Evolutionary conservation across 169 alveolate species (phyloP), one percentile per base, ranked within the genome.

Genomic region (Plasmodium relictum): DNA sequence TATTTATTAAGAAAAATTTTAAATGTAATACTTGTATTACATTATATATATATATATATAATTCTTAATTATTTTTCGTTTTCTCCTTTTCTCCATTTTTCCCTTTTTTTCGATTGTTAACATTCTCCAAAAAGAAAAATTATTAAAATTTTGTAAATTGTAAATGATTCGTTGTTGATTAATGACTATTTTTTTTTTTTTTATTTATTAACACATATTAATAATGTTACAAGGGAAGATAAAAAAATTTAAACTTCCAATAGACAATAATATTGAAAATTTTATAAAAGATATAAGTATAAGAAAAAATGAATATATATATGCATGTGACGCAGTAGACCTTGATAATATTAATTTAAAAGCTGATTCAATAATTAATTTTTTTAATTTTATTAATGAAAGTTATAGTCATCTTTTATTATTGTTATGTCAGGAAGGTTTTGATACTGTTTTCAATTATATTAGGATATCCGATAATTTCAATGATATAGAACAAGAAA

Each of bases 141-240:
- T 31, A 31, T 31, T 31, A 48, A 48, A 48, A 48, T 48, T 2
- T 48, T 48, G 4, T 12, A n/a, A 2, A 31, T 31, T 31, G 39
- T 31, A 31, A 31, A 31, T 31, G 39, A 31, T 31, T 31, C 39
- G 3, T 31, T 31, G 3, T 31, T 31, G 1, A 2, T 31, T 31
- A 31, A 31, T 31, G 6, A 31, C 39, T 2, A 31, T 31, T 2
- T 31, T 31, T 3, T 2, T 31, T 31, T 31, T 31, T 31, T 31
- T 2, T 31, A 31, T 31, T 2, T 31, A 31, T 31, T 31, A 31
- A 48, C 59, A 48, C 59, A 48, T n/a, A n/a, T 1, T 48, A 63
- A 76, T 48, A 24, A 83, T 83, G 91, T 20, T 83, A 56, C 86
- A 83, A 45, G 91, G 91, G 71, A 83, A 59, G 73, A 83, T 83